Base-by-base conservation (phyloP, 1,139 yeast species). In the Scheffersomyces parashehatae region DNA sequence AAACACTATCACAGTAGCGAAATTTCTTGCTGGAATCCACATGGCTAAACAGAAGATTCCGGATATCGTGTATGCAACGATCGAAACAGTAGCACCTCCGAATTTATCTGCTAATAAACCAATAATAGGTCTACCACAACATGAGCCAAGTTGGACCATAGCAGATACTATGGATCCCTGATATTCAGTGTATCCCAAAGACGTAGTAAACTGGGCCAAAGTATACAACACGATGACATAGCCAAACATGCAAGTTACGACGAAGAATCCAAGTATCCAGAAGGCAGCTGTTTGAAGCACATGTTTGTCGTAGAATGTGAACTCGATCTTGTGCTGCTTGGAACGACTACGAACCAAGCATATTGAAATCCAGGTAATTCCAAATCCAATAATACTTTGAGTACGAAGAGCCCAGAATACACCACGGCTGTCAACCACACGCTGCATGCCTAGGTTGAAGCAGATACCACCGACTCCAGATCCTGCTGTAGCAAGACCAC, bases 11-110 rank as follows among this genome's bases (percentile, higher is more conserved):
- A 81, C 73, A 3, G 82, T 76, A 2, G 81, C 82, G 49, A 64
- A 75, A 52, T 77, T 79, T 39, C 77, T 60, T 11, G 81, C 75
- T 3, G 85, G 84, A 33, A 82, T 71, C 88, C 88, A 83, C 79
- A 82, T 77, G 2, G 81, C 83, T 33, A 65, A 61, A 29, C 67
- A 72, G 43, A 60, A 64, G 34, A 67, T 61, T 38, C 79, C 79
- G 42, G 69, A 64, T 26, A 65, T 41, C 38, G 35, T 32, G 47
- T 64, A 67, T 20, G 60, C 62, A 1, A 72, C 68, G 3, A 67
- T 51, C 5, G 74, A 49, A 11, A 73, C 60, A 37, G 79, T 77
- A 26, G 73, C 50, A 5, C 80, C 64, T 0, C 85, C 85, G 35
- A 62, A 48, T 16, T 53, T 58, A 54, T 77, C 83, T 3, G 79